Evolutionary conservation across 2,329 filamentous ascomycete genomes (phyloP), one percentile per base, ranked within the genome.

Genomic region (Ascochyta fabae): DNA sequence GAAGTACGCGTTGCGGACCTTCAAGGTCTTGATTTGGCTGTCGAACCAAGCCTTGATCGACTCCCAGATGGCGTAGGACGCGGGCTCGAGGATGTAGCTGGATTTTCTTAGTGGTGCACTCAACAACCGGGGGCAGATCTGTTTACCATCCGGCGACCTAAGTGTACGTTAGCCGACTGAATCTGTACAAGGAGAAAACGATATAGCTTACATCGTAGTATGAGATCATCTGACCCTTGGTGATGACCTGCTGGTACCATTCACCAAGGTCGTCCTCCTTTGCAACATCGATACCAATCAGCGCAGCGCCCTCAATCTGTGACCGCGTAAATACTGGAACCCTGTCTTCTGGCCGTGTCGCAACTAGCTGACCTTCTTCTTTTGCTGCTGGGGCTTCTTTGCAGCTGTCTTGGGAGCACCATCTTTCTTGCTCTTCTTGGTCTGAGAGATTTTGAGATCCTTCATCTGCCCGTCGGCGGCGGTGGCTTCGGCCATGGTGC

Each of bases 201-300:
- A 12, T 6, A 42, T 13, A 91, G n/a, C 93, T 91, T 59, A 98
- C 94, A 79, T 96, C 90, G 72, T 97, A 98, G 85, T 97, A 99
- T 72, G 96, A 93, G 69, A 98, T 88, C 89, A 99, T 91, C 75
- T 97, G 92, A 68, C 92, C 91, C 85, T 99, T 99, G 72, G 93
- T 88, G 53, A 99, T 89, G 58, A 98, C 91, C 79, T 99, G 94
- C 79, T 96, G 92, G 79, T 99, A 99, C 95, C 95, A 99, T 78
- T 88, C 87, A 46, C 91, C 84, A 75, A 99, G 95, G 79, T 98
- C 92, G 43, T 90, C 88, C 44, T 88, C 82, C 79, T 97, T 98
- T 61, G 85, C 84, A 58, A 90, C 87, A 61, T 93, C 95, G 70
- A 97, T 96, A 62, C 93, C 93, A 68, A 95, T 96, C 63, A 96